phyloP scores from a whole-genome alignment of 177 flowering plant genomes.

The Vitis hybrid region DNA sequence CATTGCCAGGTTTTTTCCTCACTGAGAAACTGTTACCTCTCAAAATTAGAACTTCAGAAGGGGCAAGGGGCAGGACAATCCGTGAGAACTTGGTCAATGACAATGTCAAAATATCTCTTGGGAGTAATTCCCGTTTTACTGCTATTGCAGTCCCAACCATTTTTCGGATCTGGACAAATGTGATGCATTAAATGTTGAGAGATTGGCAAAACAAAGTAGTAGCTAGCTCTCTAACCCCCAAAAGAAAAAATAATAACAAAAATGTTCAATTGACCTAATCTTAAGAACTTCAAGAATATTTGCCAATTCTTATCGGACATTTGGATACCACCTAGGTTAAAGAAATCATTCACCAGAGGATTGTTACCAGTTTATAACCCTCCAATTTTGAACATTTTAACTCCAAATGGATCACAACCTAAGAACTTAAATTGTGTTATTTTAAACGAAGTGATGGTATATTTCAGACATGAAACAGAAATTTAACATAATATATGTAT shows the following conservation, averaged over 20 bases:
- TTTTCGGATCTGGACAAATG: slow-evolving; percentile 71
- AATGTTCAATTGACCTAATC: not conserved
- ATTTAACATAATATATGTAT: not conserved
- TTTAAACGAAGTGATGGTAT: too few relatives aligned
- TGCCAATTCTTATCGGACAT: too few relatives aligned
- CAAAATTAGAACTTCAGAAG: slow-evolving; percentile 77
- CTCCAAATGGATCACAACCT: too few relatives aligned
- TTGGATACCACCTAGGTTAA: too few relatives aligned
- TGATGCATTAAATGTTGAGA: not conserved
- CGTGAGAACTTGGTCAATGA: slow-evolving; percentile 78
- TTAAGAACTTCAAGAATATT: too few relatives aligned
- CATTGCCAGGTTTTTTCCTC: slow-evolving; percentile 41
- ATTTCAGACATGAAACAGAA: not conserved
- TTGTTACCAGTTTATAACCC: too few relatives aligned
- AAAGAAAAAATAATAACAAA: too few relatives aligned
- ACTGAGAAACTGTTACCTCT: slow-evolving; percentile 58
- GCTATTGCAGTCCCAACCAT: slow-evolving; percentile 97
- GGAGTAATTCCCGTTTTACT: slow-evolving; percentile 74
- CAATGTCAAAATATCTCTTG: slow-evolving; percentile 61
- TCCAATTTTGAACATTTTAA: too few relatives aligned
- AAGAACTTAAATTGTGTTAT: too few relatives aligned
- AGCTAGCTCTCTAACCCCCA: too few relatives aligned
- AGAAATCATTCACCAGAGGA: too few relatives aligned
- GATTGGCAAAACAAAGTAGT: not conserved
- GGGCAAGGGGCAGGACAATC: slow-evolving; percentile 82